phyloP scores from a whole-genome alignment of 176 grass and related monocot species.

The Triticum timopheevii region DNA sequence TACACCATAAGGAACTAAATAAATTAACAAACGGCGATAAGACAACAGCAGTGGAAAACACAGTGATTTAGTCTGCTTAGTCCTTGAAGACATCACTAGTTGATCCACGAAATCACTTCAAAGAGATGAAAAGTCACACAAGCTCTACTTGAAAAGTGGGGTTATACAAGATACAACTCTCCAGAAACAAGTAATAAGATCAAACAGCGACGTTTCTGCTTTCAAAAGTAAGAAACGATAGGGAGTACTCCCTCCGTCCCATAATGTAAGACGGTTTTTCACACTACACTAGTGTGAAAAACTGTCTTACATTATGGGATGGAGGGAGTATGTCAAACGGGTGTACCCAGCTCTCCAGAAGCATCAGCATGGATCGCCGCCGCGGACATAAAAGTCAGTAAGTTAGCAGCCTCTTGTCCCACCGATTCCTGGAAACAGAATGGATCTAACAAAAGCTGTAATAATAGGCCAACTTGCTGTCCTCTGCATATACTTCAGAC shows the following conservation, averaged over 20 bases:
- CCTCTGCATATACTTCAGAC: slow-evolving; percentile 27
- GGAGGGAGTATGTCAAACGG: background rate
- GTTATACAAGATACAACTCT: background rate
- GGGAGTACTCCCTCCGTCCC: background rate
- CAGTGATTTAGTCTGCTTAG: background rate
- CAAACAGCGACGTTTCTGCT: background rate
- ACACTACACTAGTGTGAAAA: too few species aligned
- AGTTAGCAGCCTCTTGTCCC: background rate
- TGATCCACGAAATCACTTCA: background rate
- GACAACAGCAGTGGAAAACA: background rate
- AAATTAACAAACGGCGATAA: background rate
- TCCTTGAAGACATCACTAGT: background rate
- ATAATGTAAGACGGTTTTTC: too few species aligned
- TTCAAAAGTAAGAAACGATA: background rate
- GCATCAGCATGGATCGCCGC: background rate
- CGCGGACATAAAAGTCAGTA: background rate
- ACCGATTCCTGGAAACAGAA: slow-evolving; percentile 1
- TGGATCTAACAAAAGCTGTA: background rate
- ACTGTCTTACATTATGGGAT: too few species aligned
- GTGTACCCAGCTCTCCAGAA: background rate
- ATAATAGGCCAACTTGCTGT: slow-evolving; percentile 6
- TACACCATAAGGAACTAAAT: background rate
- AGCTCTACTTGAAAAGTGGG: background rate
- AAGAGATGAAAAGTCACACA: background rate
- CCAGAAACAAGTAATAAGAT: background rate